A percentile compares a stretch with the other conserved stretches of the same genome.
Evolutionary conservation across 768 basidiomycete species (phyloP).

Genomic region (Russula vinacea): DNA sequence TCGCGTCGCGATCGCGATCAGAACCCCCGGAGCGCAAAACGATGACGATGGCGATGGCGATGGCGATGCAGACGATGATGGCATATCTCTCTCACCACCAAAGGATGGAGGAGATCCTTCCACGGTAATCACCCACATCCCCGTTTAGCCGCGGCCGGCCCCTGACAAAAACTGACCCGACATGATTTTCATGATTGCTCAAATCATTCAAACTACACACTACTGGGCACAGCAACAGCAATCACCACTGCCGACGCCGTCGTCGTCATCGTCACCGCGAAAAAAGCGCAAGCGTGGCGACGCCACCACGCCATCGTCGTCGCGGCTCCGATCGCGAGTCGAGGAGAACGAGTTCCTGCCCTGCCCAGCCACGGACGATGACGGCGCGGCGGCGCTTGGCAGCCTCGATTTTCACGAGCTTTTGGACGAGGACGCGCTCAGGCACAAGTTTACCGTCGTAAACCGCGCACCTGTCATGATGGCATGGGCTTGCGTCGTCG

Average conservation of each 20-base stretch:
- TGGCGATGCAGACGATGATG: background rate
- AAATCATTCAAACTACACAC: too few species aligned
- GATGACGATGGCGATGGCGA: background rate
- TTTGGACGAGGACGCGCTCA: slow-evolving; percentile 66
- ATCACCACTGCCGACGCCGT: background rate
- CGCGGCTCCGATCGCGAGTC: background rate
- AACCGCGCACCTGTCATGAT: slow-evolving; percentile 96
- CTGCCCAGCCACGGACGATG: slow-evolving; percentile 49
- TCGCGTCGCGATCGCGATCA: slow-evolving; percentile 7
- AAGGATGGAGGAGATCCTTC: slow-evolving; percentile 15
- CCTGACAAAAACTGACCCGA: background rate
- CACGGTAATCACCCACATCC: slow-evolving; percentile 4
- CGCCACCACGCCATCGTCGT: slow-evolving; percentile 31
- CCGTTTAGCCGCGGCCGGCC: background rate
- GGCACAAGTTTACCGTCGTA: slow-evolving; percentile 58
- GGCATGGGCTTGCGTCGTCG: slow-evolving; percentile 86
- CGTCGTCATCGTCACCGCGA: slow-evolving; percentile 35
- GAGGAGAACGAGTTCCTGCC: slow-evolving; percentile 59
- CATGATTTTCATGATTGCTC: background rate
- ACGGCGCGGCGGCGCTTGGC: slow-evolving; percentile 40
- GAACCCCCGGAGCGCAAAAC: background rate
- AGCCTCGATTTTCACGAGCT: slow-evolving; percentile 71
- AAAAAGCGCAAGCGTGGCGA: slow-evolving; percentile 53
- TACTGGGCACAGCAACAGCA: too few species aligned
- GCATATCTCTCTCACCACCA: background rate